Percentiles rank a stretch among this genome's conserved stretches.
Evolutionary conservation across 805 yeast genomes (phyloP).

Genomic region (Osmozyma mogii): DNA sequence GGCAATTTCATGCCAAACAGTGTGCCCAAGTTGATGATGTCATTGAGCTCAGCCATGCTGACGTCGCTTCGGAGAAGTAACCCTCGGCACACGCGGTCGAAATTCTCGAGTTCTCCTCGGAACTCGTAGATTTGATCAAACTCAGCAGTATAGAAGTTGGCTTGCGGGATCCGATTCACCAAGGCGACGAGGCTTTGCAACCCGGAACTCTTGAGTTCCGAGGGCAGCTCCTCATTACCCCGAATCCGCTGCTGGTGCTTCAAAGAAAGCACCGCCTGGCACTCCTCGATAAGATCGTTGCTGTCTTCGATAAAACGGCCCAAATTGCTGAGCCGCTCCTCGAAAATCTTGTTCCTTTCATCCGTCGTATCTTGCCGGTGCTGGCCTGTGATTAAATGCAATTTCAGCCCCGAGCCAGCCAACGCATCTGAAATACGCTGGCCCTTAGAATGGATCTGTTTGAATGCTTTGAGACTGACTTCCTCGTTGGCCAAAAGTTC

Average conservation of each 20-base stretch:
- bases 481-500: slow-evolving; percentile 29
- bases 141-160: slow-evolving; percentile 51
- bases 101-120: slow-evolving; percentile 43
- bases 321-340: slow-evolving; percentile 22
- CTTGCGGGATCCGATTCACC: slow-evolving; percentile 34
- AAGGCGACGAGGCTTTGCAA: slow-evolving; percentile 8
- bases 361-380: no score
- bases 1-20: slow-evolving; percentile 52
- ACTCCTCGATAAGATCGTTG: slow-evolving; percentile 45
- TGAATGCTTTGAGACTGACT: slow-evolving; percentile 6
- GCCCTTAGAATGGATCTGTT: no score
- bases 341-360: slow-evolving; percentile 13
- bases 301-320: slow-evolving; percentile 37
- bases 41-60: slow-evolving; percentile 39
- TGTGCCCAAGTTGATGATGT: slow-evolving; percentile 49
- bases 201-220: slow-evolving; percentile 13
- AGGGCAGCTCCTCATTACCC: slow-evolving; percentile 14
- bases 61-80: slow-evolving; percentile 27
- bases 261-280: slow-evolving; percentile 44
- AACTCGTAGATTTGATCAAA: slow-evolving; percentile 51
- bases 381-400: no score
- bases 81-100: slow-evolving; percentile 38
- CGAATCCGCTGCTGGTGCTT: slow-evolving; percentile 45
- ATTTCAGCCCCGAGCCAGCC: no score
- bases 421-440: no score